phyloP scores from a whole-genome alignment of 495 filamentous ascomycete species.

The Xylaria cubensis region DNA sequence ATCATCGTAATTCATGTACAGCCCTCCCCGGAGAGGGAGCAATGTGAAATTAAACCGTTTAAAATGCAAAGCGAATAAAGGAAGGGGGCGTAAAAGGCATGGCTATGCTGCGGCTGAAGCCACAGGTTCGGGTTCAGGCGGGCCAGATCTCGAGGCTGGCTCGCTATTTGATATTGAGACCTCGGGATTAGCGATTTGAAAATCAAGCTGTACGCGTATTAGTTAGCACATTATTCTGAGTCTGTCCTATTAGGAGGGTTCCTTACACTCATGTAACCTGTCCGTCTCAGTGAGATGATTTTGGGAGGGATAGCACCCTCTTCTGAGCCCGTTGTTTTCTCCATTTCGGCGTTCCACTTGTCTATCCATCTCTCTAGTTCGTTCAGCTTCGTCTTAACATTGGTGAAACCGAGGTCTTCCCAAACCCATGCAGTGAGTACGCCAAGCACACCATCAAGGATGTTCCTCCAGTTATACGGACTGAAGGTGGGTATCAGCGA shows the following conservation, averaged over 20 bases:
- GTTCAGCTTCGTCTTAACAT: constrained; percentile 69
- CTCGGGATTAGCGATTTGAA: constrained; percentile 84
- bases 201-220: constrained; percentile 65
- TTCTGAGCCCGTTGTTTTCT: constrained; percentile 56
- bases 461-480: constrained; percentile 72
- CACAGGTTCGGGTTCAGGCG: constrained; percentile 26
- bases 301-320: constrained; percentile 64
- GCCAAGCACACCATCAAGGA: constrained; percentile 77
- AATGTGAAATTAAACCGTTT: constrained; percentile 18
- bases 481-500: constrained; percentile 74
- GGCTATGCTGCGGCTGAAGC: constrained; percentile 14
- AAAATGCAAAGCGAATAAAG: constrained; percentile 3
- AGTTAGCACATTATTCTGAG: constrained; percentile 30
- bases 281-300: constrained; percentile 77
- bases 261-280: constrained; percentile 85
- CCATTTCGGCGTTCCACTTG: constrained; percentile 75
- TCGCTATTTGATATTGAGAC: constrained; percentile 50
- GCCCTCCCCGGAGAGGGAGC: constrained; percentile 18
- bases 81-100: constrained; percentile 1
- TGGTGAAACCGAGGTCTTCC: constrained; percentile 83
- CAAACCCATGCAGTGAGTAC: constrained; percentile 88
- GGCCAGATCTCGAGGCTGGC: constrained; percentile 38
- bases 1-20: constrained; percentile 30
- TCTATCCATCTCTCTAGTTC: constrained; percentile 78
- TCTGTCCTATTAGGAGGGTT: not conserved